Base-by-base conservation (phyloP, 306 rosid species). In the Prunus fruticosa region DNA sequence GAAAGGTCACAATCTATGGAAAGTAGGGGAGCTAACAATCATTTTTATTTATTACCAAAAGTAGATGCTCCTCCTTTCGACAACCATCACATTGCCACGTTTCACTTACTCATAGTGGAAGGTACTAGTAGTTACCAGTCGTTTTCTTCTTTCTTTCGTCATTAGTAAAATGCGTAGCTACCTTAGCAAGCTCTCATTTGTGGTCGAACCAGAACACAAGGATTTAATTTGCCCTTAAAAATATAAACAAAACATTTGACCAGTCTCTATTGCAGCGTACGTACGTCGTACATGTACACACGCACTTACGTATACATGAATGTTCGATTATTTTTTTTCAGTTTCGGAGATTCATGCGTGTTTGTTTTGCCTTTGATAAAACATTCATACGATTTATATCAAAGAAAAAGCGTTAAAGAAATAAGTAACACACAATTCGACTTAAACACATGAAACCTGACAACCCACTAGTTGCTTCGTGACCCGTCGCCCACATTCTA, bases 31-130 rank as follows among this genome's bases (percentile, higher is more conserved):
- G 13, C 66, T 15, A 54, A 54, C 50, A 56, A 12, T 41, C 30
- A 41, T 12, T 38, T 20, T 8, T 20, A 7, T 34, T 34, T 34
- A 34, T 72, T 38, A 13, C 50, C 22, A 22, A 54, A 72, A 54
- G 52, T 20, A 72, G 20, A 72, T 20, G 14, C 18, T 56, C 65
- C 19, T 38, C 52, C 25, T 57, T 25, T 41, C 15, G 9, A 22
- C 43, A 2, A 4, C 3, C 43, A 38, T 58, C 43, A 57, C 18
- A 8, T 20, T 41, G 76, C 54, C 56, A 58, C 56, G 54, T 2
- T 73, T 67, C 76, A 72, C 56, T 38, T 57, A 43, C 67, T 57
- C 76, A 15, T 23, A 43, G 25, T 57, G 76, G 67, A 73, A 43
- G 67, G 56, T 43, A 43, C 11, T 16, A 22, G 76, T 30, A 14